phyloP scores from a whole-genome alignment of 257 asterid species.

The Plantago ovata region DNA sequence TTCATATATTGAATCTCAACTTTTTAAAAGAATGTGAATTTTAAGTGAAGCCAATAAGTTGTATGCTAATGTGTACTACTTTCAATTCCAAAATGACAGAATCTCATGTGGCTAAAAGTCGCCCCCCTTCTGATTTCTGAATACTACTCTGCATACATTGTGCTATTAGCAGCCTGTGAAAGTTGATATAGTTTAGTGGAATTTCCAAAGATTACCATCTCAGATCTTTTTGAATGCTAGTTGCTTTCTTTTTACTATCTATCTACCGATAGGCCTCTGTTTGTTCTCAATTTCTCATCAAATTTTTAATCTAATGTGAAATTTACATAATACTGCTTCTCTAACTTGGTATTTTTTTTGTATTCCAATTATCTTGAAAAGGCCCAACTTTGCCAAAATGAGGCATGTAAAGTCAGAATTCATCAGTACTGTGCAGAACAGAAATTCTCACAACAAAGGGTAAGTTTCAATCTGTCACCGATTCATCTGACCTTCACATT shows the following conservation, averaged over 20 bases:
- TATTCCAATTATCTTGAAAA: conserved; percentile 25
- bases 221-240: background rate
- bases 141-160: too few relatives aligned
- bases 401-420: conserved; percentile 61
- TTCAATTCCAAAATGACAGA: too few relatives aligned
- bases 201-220: background rate
- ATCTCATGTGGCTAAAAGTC: too few relatives aligned
- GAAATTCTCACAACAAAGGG: conserved; percentile 69
- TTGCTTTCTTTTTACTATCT: too few relatives aligned
- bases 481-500: background rate
- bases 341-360: conserved; percentile 8
- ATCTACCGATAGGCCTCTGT: too few relatives aligned
- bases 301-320: background rate
- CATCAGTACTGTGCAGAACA: conserved; percentile 67
- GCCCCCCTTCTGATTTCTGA: too few relatives aligned
- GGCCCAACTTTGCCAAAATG: conserved; percentile 69
- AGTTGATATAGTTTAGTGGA: background rate
- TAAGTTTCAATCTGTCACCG: conserved; percentile 16
- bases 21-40: too few relatives aligned
- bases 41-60: too few relatives aligned
- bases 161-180: too few relatives aligned
- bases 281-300: too few relatives aligned
- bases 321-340: background rate
- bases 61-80: too few relatives aligned
- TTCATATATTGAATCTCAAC: too few relatives aligned